A percentile compares a stretch with the other conserved stretches of the same genome.
Conservation (phyloP, 768 basidiomycete genomes). For the Lactarius pseudohatsudake region DNA sequence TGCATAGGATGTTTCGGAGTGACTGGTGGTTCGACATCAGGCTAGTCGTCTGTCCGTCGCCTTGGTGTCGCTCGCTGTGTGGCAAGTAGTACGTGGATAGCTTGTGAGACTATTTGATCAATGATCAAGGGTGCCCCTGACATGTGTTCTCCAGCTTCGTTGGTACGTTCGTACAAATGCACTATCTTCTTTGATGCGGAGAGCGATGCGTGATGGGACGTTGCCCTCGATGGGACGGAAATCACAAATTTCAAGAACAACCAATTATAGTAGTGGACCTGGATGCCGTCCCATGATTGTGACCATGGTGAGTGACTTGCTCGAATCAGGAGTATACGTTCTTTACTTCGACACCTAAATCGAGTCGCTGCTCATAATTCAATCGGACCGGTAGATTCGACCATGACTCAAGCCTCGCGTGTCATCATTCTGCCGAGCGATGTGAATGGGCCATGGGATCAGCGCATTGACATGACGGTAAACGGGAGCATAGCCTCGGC, state of each 20-base stretch:
- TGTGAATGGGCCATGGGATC: slow-evolving; percentile 61
- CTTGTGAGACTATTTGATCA: slow-evolving; percentile 34
- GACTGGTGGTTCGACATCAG: slow-evolving; percentile 74
- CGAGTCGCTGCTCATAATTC: not conserved
- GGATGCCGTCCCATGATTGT: slow-evolving; percentile 63
- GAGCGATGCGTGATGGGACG: slow-evolving; percentile 74
- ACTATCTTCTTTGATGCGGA: slow-evolving; percentile 45
- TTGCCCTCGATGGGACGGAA: slow-evolving; percentile 61
- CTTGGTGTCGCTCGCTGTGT: slow-evolving; percentile 36
- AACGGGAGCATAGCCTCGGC: too few relatives aligned
- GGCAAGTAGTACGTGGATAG: slow-evolving; percentile 52
- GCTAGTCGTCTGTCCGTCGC: slow-evolving; percentile 14
- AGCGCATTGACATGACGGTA: slow-evolving; percentile 41
- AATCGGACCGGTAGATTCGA: slow-evolving; percentile 49
- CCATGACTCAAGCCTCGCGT: slow-evolving; percentile 66
- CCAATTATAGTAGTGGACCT: slow-evolving; percentile 52
- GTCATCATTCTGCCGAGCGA: slow-evolving; percentile 31
- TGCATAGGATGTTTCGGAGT: slow-evolving; percentile 54
- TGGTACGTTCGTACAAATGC: slow-evolving; percentile 43
- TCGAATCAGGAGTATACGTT: slow-evolving; percentile 72
- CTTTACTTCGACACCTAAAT: not conserved
- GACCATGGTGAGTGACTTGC: slow-evolving; percentile 52
- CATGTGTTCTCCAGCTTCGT: slow-evolving; percentile 37
- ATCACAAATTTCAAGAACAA: slow-evolving; percentile 66
- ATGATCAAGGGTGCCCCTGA: slow-evolving; percentile 29